Percentiles rank a stretch among this genome's conserved stretches.
Conservation (phyloP, 2,329 filamentous ascomycete genomes). For the Hypoxylon sp. region DNA sequence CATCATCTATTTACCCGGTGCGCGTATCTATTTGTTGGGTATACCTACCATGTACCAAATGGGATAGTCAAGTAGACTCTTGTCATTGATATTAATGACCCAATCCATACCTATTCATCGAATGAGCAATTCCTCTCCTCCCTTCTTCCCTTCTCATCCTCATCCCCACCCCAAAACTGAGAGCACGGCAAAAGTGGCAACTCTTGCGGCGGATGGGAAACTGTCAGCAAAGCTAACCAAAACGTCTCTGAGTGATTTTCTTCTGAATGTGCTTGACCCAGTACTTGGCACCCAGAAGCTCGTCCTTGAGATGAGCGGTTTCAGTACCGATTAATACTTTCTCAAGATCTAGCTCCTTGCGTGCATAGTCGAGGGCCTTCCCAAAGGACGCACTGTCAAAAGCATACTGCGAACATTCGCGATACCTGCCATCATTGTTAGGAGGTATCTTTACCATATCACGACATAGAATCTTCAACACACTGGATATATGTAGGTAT, state of each 20-base stretch:
- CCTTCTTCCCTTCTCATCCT: not conserved
- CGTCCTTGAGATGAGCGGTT: slow-evolving; percentile 22
- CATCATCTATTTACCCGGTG: not conserved
- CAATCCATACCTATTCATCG: not conserved
- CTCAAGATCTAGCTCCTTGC: slow-evolving; percentile 34
- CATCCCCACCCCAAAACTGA: not conserved
- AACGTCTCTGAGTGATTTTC: not conserved
- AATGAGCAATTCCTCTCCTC: not conserved
- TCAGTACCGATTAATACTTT: slow-evolving; percentile 34
- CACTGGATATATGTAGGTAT: not conserved
- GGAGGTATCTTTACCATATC: not conserved
- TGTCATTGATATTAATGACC: not conserved
- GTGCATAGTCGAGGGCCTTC: slow-evolving; percentile 28
- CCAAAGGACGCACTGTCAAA: not conserved
- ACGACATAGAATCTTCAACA: not conserved
- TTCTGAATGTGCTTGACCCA: slow-evolving; percentile 28
- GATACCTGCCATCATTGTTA: slow-evolving; percentile 22
- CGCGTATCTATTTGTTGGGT: not conserved
- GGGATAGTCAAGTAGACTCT: not conserved
- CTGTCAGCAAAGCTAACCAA: not conserved
- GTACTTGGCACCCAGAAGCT: slow-evolving; percentile 25
- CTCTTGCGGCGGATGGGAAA: not conserved
- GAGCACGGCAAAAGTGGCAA: not conserved
- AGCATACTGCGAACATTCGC: slow-evolving; percentile 40
- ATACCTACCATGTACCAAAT: not conserved